Percentiles rank a stretch among this genome's conserved stretches.
These are phyloP conservation scores for Tolypocladium nubicola DNA, from an alignment of 2,329 filamentous ascomycete genomes.

Conservation along the genomic window DNA sequence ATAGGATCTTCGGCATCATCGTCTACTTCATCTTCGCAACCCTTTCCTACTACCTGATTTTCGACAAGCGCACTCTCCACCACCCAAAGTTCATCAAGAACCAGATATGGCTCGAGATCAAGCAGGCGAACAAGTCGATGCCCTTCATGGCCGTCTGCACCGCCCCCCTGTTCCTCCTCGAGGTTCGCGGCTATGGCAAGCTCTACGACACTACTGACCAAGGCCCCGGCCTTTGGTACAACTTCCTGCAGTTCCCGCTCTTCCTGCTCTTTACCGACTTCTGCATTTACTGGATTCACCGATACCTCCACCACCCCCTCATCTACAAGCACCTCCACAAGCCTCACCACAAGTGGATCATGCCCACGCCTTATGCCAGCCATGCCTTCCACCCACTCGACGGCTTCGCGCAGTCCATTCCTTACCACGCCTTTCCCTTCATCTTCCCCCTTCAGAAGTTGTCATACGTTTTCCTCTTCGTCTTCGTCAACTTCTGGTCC, in stretches of 20 bases:
- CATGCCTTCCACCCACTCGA: constrained; percentile 94
- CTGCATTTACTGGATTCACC: constrained; percentile 86
- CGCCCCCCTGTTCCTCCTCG: constrained; percentile 67
- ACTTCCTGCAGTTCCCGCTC: constrained; percentile 72
- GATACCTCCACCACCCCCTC: constrained; percentile 67
- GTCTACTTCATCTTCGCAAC: constrained; percentile 79
- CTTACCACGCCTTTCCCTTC: constrained; percentile 90
- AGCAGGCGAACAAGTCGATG: constrained; percentile 65
- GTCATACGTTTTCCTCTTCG: constrained; percentile 75
- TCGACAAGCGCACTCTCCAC: constrained; percentile 79
- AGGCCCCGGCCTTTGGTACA: constrained; percentile 69
- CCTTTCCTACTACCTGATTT: constrained; percentile 78
- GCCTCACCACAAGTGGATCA: constrained; percentile 99
- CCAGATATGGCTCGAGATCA: constrained; percentile 78
- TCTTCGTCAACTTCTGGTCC: constrained; percentile 95
- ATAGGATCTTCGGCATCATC: constrained; percentile 72
- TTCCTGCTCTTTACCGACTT: constrained; percentile 86
- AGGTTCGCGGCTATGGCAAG: constrained; percentile 76
- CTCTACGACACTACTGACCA: constrained; percentile 75
- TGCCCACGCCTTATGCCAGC: constrained; percentile 87
- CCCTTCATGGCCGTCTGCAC: constrained; percentile 78
- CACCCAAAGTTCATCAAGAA: constrained; percentile 95
- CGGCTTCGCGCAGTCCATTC: constrained; percentile 77
- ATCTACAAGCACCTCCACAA: constrained; percentile 86
- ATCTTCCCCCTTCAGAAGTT: constrained; percentile 88